These are phyloP conservation scores for Cercospora sp. DNA, from an alignment of 2,329 filamentous ascomycete genomes.

Conservation along the genomic window DNA sequence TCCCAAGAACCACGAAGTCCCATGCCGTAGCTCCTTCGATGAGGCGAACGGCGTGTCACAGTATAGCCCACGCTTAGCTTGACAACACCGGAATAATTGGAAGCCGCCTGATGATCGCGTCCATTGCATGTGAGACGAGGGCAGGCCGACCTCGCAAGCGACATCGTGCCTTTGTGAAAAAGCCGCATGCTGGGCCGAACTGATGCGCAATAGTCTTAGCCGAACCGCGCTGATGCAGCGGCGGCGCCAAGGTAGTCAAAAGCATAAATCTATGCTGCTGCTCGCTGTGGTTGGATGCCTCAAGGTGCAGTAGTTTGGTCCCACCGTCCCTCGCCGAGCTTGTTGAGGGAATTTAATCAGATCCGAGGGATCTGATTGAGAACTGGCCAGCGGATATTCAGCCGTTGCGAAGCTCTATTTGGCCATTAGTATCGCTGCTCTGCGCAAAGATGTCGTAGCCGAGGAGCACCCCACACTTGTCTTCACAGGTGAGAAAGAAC, in stretches of 20 bases:
- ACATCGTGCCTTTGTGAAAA: background rate
- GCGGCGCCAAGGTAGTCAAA: background rate
- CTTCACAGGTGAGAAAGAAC: no score
- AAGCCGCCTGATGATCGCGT: background rate
- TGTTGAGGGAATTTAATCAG: background rate
- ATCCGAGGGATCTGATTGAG: slow-evolving; percentile 4
- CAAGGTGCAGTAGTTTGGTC: background rate
- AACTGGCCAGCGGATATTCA: background rate
- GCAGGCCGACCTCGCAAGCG: slow-evolving; percentile 1
- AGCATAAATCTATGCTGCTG: background rate
- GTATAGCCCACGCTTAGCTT: background rate
- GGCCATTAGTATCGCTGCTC: no score
- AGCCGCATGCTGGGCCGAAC: background rate
- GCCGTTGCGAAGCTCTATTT: background rate
- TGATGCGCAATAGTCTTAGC: background rate
- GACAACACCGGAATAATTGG: background rate
- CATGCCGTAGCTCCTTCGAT: background rate
- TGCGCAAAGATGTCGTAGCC: no score
- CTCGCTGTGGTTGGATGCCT: background rate
- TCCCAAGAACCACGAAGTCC: background rate
- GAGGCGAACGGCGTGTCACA: background rate
- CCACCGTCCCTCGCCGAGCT: background rate
- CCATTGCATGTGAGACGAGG: background rate
- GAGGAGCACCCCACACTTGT: no score
- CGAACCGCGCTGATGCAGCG: background rate